Evolutionary conservation across 768 basidiomycete genomes (phyloP), one percentile per base, ranked within the genome.

Genomic region (Suillus subluteus): DNA sequence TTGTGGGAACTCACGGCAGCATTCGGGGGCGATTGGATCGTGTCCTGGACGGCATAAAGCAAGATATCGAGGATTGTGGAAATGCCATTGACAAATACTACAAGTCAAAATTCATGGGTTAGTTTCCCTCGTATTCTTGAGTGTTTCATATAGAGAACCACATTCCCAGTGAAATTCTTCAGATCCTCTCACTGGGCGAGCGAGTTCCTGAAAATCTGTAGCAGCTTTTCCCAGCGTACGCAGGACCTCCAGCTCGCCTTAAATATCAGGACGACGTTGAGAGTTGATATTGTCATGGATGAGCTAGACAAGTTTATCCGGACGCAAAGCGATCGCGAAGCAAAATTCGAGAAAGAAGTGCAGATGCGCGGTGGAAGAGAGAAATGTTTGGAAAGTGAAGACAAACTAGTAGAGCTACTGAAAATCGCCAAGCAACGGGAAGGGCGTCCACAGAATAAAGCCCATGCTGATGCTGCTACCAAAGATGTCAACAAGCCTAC

Each of bases 41-140:
- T 1, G 73, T 82, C 11, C 66, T 77, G 56, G 44, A 74, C 37
- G 55, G 62, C 0, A 80, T 83, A 6, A 82, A 79, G 4, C 63
- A 76, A 9, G 81, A 84, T 62, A 82, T 85, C 54, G 80, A 79
- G 66, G 72, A 75, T 9, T 83, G 82, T 65, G 82, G 80, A 3
- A 82, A 82, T 40, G 78, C 75, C 16, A 83, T 83, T 68, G 84
- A 87, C 64, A 74, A 75, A 3, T 86, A 85, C 65, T 64, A 80
- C 40, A 84, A 83, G 67, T 82, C 83, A 62, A 74, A 76, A 21
- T 75, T 83, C 58, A 67, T 84, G 6, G 77, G 82, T 79, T n/a
- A 16, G 79, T 74, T 18, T 55, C 44, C 16, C 8, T 44, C 23
- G 3, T 18, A 32, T 52, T 64, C 11, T 41, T 37, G 13, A 6